A percentile compares a stretch with the other conserved stretches of the same genome.
Conservation (phyloP, 768 basidiomycete genomes). For the Myochromella boudieri region DNA sequence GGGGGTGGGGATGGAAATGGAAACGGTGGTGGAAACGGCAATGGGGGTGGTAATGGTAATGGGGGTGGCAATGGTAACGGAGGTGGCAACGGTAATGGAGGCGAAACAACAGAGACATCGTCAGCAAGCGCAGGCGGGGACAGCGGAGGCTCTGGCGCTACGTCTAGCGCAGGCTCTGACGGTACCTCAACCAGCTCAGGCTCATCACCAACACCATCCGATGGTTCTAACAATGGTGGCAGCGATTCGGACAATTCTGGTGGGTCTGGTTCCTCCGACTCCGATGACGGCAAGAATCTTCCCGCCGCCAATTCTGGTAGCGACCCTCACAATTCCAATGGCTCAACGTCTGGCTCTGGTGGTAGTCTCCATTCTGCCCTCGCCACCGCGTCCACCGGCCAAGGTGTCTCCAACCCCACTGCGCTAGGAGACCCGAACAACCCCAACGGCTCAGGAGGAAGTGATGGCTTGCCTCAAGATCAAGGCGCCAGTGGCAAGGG, state of each 20-base stretch:
- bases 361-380: not conserved
- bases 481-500: conserved; percentile 12
- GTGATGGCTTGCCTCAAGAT: conserved; percentile 9
- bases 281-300: not conserved
- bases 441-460: not conserved
- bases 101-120: conserved; percentile 3
- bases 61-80: conserved; percentile 5
- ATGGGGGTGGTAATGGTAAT: conserved; percentile 8
- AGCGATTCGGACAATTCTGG: not conserved
- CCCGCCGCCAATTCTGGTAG: conserved; percentile 5
- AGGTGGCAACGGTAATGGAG: conserved; percentile 12
- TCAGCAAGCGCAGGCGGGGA: conserved; percentile 4
- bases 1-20: conserved; percentile 7
- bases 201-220: conserved; percentile 5
- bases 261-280: not conserved
- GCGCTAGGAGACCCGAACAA: conserved; percentile 7
- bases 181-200: conserved; percentile 4
- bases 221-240: not conserved
- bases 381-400: conserved; percentile 4
- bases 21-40: conserved; percentile 14
- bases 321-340: conserved; percentile 5
- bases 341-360: conserved; percentile 1
- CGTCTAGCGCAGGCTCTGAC: conserved; percentile 2
- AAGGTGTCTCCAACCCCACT: conserved; percentile 8
- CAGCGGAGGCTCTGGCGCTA: conserved; percentile 1